Conservation (phyloP, 192 early-diverging fungal genomes). For the Dissophora ornata region DNA sequence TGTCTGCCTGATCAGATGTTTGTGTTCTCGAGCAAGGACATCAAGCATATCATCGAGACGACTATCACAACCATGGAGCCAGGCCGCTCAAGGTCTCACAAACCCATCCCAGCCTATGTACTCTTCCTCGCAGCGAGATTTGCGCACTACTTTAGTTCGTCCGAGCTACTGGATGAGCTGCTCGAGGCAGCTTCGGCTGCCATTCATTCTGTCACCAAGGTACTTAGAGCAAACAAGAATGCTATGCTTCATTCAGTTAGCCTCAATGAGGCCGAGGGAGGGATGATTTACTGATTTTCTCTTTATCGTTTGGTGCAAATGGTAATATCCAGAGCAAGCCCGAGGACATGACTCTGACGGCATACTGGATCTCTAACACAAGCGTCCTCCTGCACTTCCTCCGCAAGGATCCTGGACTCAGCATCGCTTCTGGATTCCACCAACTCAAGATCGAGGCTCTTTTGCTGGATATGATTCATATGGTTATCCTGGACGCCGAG, state of each 20-base stretch:
- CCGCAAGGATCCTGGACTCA: constrained; percentile 84
- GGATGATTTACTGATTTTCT: too few relatives aligned
- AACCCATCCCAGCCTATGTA: constrained; percentile 84
- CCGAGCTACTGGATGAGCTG: constrained; percentile 79
- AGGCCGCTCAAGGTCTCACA: constrained; percentile 67
- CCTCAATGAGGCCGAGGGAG: too few relatives aligned
- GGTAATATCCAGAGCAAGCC: constrained; percentile 45
- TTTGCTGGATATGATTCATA: constrained; percentile 75
- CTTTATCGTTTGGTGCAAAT: too few relatives aligned
- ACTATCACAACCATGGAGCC: constrained; percentile 77
- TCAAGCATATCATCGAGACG: constrained; percentile 78
- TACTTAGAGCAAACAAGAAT: constrained; percentile 17
- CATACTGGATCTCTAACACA: constrained; percentile 90
- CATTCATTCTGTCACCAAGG: constrained; percentile 69
- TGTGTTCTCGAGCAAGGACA: constrained; percentile 84
- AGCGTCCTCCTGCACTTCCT: constrained; percentile 87
- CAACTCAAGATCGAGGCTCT: constrained; percentile 88
- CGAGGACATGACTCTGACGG: constrained; percentile 70
- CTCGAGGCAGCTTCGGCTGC: constrained; percentile 66
- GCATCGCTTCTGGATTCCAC: constrained; percentile 72
- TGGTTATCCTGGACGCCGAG: constrained; percentile 73
- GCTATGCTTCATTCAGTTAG: too few relatives aligned
- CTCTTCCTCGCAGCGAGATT: constrained; percentile 90
- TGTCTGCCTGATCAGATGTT: constrained; percentile 95
- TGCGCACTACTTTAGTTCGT: constrained; percentile 82